Percentiles rank a stretch among this genome's conserved stretches.
phyloP scores from a whole-genome alignment of 345 rosid genomes.

The Abelmoschus esculentus region DNA sequence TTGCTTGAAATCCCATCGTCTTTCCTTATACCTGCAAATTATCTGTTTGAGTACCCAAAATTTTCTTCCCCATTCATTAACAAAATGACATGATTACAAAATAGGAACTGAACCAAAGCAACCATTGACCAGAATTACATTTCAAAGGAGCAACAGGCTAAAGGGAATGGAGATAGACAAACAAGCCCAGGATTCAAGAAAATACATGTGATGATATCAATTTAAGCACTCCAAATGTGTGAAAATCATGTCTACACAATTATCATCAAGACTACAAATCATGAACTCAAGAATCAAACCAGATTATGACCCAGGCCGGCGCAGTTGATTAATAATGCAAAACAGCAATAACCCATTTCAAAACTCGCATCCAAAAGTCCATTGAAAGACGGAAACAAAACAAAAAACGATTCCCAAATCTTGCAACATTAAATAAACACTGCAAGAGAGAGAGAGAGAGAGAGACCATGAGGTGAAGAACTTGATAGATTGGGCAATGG shows the following conservation, averaged over 20 bases:
- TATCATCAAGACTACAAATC: background rate
- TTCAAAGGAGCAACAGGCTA: too few species aligned
- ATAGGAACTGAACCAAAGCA: background rate
- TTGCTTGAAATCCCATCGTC: too few species aligned
- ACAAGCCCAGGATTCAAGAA: background rate
- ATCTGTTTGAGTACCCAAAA: background rate
- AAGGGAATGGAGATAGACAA: too few species aligned
- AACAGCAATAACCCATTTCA: background rate
- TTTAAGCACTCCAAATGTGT: conserved; percentile 7
- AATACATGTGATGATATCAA: background rate
- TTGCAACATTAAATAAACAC: background rate
- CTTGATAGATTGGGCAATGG: conserved; percentile 53
- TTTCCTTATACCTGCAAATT: conserved; percentile 51
- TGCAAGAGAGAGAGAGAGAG: background rate
- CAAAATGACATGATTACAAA: background rate
- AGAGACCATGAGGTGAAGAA: conserved; percentile 45
- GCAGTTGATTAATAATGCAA: background rate
- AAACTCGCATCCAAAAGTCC: background rate
- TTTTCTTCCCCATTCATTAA: conserved; percentile 2
- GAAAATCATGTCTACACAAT: background rate
- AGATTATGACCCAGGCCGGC: background rate
- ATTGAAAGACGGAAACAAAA: background rate
- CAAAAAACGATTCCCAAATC: background rate
- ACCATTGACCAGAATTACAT: background rate
- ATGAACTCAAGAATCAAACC: background rate